Evolutionary conservation across 106 monocot genomes (phyloP).

Genomic region (Narthecium ossifragum): DNA sequence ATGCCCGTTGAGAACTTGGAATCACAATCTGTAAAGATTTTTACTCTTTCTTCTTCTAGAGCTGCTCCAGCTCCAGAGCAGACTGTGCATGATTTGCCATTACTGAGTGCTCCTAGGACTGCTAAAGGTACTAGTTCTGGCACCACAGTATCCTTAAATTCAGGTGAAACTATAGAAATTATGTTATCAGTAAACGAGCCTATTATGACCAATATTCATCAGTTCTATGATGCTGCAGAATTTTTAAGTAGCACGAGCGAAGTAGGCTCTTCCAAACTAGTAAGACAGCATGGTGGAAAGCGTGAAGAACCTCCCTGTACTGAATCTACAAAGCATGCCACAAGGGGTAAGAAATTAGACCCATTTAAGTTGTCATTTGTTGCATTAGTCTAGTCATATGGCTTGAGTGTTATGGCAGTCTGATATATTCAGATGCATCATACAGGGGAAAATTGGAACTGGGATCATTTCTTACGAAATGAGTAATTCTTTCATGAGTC

Average conservation of each 20-base stretch:
- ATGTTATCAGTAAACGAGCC: conserved; percentile 14
- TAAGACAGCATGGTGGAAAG: conserved; percentile 19
- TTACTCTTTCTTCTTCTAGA: too few relatives aligned
- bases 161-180: conserved; percentile 10
- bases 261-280: conserved; percentile 15
- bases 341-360: conserved; percentile 38
- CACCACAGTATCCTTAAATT: conserved; percentile 5
- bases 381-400: too few relatives aligned
- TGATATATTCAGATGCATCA: too few relatives aligned
- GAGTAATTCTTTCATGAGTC: too few relatives aligned
- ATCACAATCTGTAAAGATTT: background rate
- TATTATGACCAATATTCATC: background rate
- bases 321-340: conserved; percentile 24
- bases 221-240: conserved; percentile 6
- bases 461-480: too few relatives aligned
- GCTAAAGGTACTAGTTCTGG: conserved; percentile 16
- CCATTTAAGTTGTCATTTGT: too few relatives aligned
- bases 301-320: conserved; percentile 19
- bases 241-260: conserved; percentile 14
- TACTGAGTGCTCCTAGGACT: too few relatives aligned
- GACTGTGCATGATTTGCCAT: too few relatives aligned
- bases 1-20: conserved; percentile 9
- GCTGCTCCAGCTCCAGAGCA: too few relatives aligned
- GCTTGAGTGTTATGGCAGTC: too few relatives aligned
- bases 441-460: too few relatives aligned